Conservation (phyloP, 345 rosid genomes). For the Syzygium oleosum region DNA sequence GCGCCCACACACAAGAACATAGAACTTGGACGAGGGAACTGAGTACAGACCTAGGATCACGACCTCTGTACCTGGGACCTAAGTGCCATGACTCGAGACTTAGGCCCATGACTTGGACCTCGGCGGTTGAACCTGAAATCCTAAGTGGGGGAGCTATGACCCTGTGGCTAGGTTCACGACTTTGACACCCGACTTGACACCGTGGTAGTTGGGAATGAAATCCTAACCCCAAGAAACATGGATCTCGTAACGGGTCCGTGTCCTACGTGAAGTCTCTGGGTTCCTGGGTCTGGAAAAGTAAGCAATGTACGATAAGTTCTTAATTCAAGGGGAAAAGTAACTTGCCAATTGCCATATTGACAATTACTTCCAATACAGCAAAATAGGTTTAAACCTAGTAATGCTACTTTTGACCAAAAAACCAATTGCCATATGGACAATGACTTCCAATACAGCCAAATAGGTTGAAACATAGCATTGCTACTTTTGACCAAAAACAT, state of each 20-base stretch:
- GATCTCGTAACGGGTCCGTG: not conserved
- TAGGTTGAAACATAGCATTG: no score
- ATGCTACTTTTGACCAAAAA: no score
- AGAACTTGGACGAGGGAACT: not conserved
- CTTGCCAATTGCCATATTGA: no score
- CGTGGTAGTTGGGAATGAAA: not conserved
- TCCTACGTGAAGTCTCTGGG: not conserved
- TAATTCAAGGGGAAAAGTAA: not conserved
- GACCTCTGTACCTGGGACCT: not conserved
- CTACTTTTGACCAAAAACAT: no score
- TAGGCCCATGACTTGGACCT: not conserved
- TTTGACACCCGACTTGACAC: not conserved
- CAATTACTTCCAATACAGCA: no score
- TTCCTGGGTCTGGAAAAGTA: not conserved
- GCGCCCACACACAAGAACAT: not conserved
- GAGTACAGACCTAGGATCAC: not conserved
- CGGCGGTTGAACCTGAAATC: not conserved
- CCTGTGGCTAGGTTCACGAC: not conserved
- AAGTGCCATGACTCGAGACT: not conserved
- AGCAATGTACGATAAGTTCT: no score
- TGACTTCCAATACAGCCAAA: no score
- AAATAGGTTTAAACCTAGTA: no score
- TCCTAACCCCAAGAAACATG: not conserved
- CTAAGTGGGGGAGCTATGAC: not conserved
- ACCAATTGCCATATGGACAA: no score